phyloP scores from a whole-genome alignment of 768 basidiomycete genomes.

The Naganishia antarctica region DNA sequence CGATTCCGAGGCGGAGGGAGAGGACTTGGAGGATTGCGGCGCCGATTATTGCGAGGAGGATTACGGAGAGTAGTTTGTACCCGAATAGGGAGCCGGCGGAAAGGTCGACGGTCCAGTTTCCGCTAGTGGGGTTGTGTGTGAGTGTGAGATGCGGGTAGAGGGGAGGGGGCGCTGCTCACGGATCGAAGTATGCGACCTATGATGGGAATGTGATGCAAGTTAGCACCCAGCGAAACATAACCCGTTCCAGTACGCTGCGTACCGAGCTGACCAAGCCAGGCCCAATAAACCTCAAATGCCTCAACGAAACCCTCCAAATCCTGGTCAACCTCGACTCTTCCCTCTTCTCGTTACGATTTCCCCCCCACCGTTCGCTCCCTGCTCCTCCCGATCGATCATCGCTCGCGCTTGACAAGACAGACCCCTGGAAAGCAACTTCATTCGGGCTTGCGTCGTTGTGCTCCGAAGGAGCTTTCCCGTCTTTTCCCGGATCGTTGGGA shows the following conservation, averaged over 20 bases:
- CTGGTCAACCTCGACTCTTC: constrained; percentile 4
- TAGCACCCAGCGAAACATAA: background rate
- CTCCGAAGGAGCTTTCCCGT: background rate
- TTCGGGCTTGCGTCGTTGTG: background rate
- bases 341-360: background rate
- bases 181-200: constrained; percentile 58
- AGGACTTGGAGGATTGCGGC: constrained; percentile 77
- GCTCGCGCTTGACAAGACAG: background rate
- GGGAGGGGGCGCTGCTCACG: constrained; percentile 30
- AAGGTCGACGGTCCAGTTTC: constrained; percentile 89
- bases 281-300: constrained; percentile 55
- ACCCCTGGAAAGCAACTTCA: background rate
- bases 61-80: constrained; percentile 77
- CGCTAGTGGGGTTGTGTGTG: constrained; percentile 51
- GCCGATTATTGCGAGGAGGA: constrained; percentile 74
- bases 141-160: no score
- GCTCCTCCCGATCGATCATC: no score
- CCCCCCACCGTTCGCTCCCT: constrained; percentile 1
- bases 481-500: background rate
- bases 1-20: constrained; percentile 67
- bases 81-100: constrained; percentile 81
- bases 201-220: background rate
- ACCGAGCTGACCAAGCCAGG: constrained; percentile 82
- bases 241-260: background rate
- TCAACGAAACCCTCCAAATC: constrained; percentile 16